A percentile compares a stretch with the other conserved stretches of the same genome.
Evolutionary conservation across 441 rosid genomes (phyloP).

Genomic region (Adansonia grandidieri): DNA sequence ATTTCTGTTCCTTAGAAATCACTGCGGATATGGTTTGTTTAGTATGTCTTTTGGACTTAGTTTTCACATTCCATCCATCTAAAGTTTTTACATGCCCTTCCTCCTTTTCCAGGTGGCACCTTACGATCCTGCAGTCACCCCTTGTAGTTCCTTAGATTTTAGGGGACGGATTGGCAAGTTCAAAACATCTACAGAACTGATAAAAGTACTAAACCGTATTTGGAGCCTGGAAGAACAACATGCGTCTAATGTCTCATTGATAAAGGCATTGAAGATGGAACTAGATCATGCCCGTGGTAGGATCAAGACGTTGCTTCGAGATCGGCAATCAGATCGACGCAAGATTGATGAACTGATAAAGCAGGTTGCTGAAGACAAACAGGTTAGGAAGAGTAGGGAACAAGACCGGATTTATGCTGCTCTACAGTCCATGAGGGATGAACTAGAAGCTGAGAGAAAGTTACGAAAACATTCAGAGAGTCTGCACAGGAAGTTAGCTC

Average conservation of each 20-base stretch:
- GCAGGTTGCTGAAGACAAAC: slow-evolving; percentile 77
- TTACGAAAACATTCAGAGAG: slow-evolving; percentile 80
- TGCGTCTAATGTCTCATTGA: slow-evolving; percentile 61
- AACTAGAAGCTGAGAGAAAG: slow-evolving; percentile 87
- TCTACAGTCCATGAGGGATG: slow-evolving; percentile 73
- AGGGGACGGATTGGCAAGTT: slow-evolving; percentile 73
- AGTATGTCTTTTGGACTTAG: not conserved
- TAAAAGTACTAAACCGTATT: slow-evolving; percentile 85
- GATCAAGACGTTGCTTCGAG: slow-evolving; percentile 77
- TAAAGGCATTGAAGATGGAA: slow-evolving; percentile 75
- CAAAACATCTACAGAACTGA: slow-evolving; percentile 87
- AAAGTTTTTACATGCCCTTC: slow-evolving; percentile 7
- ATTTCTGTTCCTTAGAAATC: not conserved
- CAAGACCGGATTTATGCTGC: slow-evolving; percentile 68
- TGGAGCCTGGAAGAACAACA: slow-evolving; percentile 97
- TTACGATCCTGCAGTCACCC: slow-evolving; percentile 70
- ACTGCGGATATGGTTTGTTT: not conserved
- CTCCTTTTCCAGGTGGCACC: slow-evolving; percentile 64
- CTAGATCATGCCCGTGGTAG: slow-evolving; percentile 69
- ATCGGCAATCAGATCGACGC: slow-evolving; percentile 66
- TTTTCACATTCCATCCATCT: not conserved
- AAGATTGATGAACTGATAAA: slow-evolving; percentile 85
- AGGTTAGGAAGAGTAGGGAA: slow-evolving; percentile 67
- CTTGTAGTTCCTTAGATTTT: slow-evolving; percentile 71
- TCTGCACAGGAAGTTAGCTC: slow-evolving; percentile 79